Evolutionary conservation across 805 yeast genomes (phyloP), one percentile per base, ranked within the genome.

Genomic region (Soucietia sequanensis): DNA sequence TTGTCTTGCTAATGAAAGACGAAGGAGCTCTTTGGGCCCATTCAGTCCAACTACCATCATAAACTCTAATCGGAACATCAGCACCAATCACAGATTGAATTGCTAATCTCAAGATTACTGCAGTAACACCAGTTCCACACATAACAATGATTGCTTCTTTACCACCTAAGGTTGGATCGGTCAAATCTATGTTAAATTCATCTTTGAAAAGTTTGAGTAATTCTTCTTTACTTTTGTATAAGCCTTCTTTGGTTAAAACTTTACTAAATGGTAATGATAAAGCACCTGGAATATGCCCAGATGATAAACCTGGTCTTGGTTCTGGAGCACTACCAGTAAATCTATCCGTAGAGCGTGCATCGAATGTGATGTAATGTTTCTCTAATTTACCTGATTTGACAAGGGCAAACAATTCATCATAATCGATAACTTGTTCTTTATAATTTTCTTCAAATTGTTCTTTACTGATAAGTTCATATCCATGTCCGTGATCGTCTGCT

Each of bases 91-190:
- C 50, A 4, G 60, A 52, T 32, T 72, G 62, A 28, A 68, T 53
- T 1, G 95, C 98, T 6, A 83, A 66, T 58, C 85, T 83, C 30
- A 91, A 72, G 26, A 93, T 80, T 43, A 91, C 87, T 1, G 97
- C 98, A 8, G 97, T 82, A 31, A 93, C 97, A 30, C 98, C 99
- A 0, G 97, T 83, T 19, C 98, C 99, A 56, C 99, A 93, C 86
- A 86, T 79, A 25, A 84, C 84, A 32, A 93, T 78, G 13, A 85
- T 78, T 9, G 87, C 90, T 50, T 83, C 81, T 12, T 68, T 59
- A 13, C 51, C 62, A 27, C 56, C 57, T 23, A 70, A 47, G 8
- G 48, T 38, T 37, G 60, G 34, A 39, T 48, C 39, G 13, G 52
- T 31, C 26, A 72, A 56, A 27, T 60, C 63, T 6, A 67, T 26